These are phyloP conservation scores for Areca catechu DNA, from an alignment of 176 grass and related monocot species.

Conservation along the genomic window DNA sequence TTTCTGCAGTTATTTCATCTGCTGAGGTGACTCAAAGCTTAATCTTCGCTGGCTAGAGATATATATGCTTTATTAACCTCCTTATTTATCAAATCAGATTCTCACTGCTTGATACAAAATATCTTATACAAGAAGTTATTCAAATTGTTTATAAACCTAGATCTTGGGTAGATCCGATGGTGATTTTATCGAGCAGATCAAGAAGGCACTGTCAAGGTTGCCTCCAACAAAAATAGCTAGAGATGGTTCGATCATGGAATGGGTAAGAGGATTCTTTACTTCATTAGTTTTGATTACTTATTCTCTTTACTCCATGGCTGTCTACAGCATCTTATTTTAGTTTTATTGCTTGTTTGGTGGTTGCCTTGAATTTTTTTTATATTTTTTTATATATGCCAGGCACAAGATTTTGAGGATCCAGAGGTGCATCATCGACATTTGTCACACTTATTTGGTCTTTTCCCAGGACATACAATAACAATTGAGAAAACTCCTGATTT, in stretches of 20 bases:
- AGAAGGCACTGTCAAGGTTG: conserved; percentile 46
- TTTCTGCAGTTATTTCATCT: conserved; percentile 50
- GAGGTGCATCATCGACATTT: conserved; percentile 82
- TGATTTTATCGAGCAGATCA: conserved; percentile 54
- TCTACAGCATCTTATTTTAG: background rate
- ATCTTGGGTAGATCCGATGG: conserved; percentile 51
- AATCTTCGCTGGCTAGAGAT: no score
- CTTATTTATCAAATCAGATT: no score
- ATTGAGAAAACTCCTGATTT: conserved; percentile 62
- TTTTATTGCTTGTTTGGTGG: background rate
- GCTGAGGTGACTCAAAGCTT: conserved; percentile 38
- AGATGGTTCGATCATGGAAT: conserved; percentile 88
- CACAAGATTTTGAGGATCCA: conserved; percentile 65
- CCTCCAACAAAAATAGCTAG: conserved; percentile 65
- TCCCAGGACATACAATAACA: conserved; percentile 78
- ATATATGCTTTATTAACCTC: no score
- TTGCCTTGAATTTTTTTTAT: background rate
- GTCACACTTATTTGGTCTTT: conserved; percentile 90
- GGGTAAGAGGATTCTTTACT: conserved; percentile 42
- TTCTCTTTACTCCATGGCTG: background rate
- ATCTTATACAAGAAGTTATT: no score
- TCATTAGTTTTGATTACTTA: conserved; percentile 8
- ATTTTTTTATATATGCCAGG: conserved; percentile 26
- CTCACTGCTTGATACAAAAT: no score
- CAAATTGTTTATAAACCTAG: conserved; percentile 20